Evolutionary conservation across 2,329 filamentous ascomycete species (phyloP), one percentile per base, ranked within the genome.

Genomic region (Beauveria australis): DNA sequence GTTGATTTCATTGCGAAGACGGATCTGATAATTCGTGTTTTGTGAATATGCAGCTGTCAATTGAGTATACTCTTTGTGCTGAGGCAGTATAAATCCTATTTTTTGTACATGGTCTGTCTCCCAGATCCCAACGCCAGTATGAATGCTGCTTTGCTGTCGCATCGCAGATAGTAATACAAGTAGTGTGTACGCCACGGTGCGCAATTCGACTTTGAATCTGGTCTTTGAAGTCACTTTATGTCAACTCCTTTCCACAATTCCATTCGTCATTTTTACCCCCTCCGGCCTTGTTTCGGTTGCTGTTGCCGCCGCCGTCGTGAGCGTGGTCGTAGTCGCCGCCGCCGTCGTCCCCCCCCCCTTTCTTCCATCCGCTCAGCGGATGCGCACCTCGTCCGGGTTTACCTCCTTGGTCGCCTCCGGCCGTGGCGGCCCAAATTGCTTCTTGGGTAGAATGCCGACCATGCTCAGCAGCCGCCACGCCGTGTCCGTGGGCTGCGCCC

Each of bases 401-500:
- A 75, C 61, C 12, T 40, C 24, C 52, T 40, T 44, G 14, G 52
- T 44, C 24, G 18, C 37, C 24, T 22, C 33, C 24, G 52, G 40
- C 40, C 64, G 63, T 5, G 66, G 66, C 62, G 73, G 71, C 2
- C 72, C 73, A 64, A 74, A 75, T 16, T 66, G 30, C 68, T 74
- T 75, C 68, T 73, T 72, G 16, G 74, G 74, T 61, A 76, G 57
- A 44, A 76, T 71, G 28, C 76, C 67, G 61, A 92, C 91, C 90
- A 96, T 88, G 60, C 83, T 84, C 67, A 99, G 78, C 68, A 97
- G 74, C 71, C 91, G 82, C 92, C 92, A 96, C 41, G 89, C 90
- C 3, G 90, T 87, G 67, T 97, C 91, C 64, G 89, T 92, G 10
- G 94, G 94, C 77, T 99, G 94, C 60, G 94, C 94, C 1, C 94